Evolutionary conservation across 352 stramenopile species (phyloP).

Genomic region (Pythium phragmitis): DNA sequence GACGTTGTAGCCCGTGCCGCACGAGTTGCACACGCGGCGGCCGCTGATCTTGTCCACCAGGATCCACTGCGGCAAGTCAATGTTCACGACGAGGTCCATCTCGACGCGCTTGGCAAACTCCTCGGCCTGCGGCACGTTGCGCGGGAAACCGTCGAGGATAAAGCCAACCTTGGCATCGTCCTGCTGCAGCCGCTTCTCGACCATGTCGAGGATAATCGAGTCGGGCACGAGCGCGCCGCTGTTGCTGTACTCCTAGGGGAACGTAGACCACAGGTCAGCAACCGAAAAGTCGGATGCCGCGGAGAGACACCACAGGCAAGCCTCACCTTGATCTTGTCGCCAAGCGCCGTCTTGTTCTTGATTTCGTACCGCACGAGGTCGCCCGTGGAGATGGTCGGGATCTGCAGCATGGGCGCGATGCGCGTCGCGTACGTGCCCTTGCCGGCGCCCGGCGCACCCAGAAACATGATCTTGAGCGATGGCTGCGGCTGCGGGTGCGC

Average conservation of each 20-base stretch:
- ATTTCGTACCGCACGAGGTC: conserved; percentile 90
- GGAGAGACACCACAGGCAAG: not conserved
- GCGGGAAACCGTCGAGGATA: conserved; percentile 89
- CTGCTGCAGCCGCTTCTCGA: conserved; percentile 66
- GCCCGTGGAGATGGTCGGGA: conserved; percentile 89
- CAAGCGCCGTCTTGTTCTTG: conserved; percentile 71
- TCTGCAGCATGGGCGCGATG: conserved; percentile 82
- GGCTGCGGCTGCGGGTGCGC: conserved; percentile 17
- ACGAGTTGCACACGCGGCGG: conserved; percentile 78
- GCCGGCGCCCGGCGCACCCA: conserved; percentile 84
- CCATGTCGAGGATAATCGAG: conserved; percentile 89
- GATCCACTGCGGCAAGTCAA: conserved; percentile 87
- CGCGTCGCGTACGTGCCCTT: conserved; percentile 90
- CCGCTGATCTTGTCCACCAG: conserved; percentile 89
- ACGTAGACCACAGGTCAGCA: not conserved
- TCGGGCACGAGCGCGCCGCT: conserved; percentile 83
- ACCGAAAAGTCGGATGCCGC: not conserved
- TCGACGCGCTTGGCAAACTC: conserved; percentile 75
- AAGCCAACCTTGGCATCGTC: conserved; percentile 78
- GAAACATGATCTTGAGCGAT: conserved; percentile 88
- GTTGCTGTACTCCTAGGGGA: conserved; percentile 70
- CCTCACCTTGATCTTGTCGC: conserved; percentile 69
- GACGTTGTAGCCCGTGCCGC: conserved; percentile 87
- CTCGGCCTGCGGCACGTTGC: conserved; percentile 86
- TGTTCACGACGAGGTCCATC: conserved; percentile 87